Conservation (phyloP, 306 rosid species). For the Albizia julibrissin region DNA sequence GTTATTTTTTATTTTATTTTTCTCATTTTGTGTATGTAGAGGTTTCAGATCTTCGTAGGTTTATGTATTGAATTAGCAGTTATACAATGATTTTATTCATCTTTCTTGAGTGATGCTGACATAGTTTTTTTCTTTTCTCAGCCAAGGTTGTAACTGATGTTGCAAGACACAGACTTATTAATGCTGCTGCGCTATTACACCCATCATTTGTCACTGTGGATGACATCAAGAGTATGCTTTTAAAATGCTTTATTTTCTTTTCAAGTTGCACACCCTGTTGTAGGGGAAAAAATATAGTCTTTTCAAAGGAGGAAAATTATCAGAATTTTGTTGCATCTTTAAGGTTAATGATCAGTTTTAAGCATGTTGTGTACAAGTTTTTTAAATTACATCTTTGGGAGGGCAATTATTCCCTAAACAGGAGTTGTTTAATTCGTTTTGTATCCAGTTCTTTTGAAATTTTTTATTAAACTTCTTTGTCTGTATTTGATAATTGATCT, state of each 20-base stretch:
- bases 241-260: constrained; percentile 6
- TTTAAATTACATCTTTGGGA: not conserved
- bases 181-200: constrained; percentile 65
- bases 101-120: not conserved
- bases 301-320: not conserved
- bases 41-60: not conserved
- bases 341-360: not conserved
- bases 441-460: not conserved
- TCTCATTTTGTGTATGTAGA: not conserved
- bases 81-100: constrained; percentile 1
- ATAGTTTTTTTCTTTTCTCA: constrained; percentile 32
- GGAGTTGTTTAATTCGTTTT: not conserved
- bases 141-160: constrained; percentile 79
- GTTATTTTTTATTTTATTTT: too few relatives aligned
- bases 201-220: constrained; percentile 66
- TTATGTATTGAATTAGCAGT: constrained; percentile 1
- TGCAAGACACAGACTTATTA: constrained; percentile 45
- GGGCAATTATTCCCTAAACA: not conserved
- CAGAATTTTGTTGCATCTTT: not conserved
- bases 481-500: not conserved
- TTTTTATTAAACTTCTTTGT: not conserved
- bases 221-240: constrained; percentile 66
- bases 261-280: constrained; percentile 15
- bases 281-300: not conserved
- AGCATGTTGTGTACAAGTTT: not conserved